Evolutionary conservation across 495 filamentous ascomycete genomes (phyloP), one percentile per base, ranked within the genome.

Genomic region (Hyphodiscus hymeniophilus): DNA sequence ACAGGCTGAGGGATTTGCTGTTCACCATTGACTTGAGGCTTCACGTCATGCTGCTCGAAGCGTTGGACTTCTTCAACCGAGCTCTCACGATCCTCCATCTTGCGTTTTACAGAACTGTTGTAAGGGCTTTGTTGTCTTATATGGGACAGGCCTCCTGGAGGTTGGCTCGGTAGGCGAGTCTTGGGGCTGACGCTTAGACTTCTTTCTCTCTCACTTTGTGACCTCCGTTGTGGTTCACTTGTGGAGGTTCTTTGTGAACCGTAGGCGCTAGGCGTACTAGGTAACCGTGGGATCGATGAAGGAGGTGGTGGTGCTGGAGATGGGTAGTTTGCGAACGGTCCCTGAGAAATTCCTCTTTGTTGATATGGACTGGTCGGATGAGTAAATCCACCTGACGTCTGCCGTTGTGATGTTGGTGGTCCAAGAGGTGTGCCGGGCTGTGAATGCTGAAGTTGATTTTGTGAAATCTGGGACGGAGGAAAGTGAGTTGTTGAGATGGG

Each of bases 141-240:
- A 43, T 15, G 38, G 17, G 12, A 50, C 39, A 12, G n/a, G n/a
- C 49, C 41, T 32, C 32, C 43, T 42, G 47, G 23, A 20, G 58
- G 48, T 45, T 51, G 54, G 35, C 51, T 55, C 17, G 58, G 54
- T 1, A 52, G 35, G 15, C 54, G 50, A 17, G 79, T 82, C 60
- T 84, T 84, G 8, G 80, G 80, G 59, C 76, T 81, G 42, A 84
- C 70, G 59, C 80, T 82, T 21, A 82, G 48, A 51, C 77, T 82
- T 39, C 69, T 64, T 43, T 80, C 79, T 53, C 77, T 70, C 50
- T 77, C 74, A 53, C 69, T 66, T 48, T 70, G 65, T 42, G 67
- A 66, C 42, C 55, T 52, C 70, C 69, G 60, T 64, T 68, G 47
- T 63, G 52, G 59, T 28, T 58, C 52, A 38, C 40, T 55, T 32